These are phyloP conservation scores for Gliomastix tumulicola DNA, from an alignment of 2,329 filamentous ascomycete genomes.

Conservation along the genomic window DNA sequence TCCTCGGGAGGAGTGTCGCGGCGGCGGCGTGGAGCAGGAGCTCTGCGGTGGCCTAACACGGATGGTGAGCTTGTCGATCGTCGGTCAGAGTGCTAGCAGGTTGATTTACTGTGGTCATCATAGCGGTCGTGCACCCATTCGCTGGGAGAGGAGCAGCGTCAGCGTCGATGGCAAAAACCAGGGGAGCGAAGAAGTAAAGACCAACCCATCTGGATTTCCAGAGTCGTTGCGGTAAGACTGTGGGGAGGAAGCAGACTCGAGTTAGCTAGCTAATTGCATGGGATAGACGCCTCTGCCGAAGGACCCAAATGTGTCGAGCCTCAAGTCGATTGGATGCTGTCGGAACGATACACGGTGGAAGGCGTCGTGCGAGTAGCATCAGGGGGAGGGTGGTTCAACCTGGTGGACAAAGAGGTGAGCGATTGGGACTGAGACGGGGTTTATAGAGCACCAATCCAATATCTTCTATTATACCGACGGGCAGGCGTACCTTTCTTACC, in stretches of 20 bases:
- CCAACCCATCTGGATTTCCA: conserved; percentile 65
- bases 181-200: conserved; percentile 8
- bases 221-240: conserved; percentile 57
- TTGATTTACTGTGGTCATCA: conserved; percentile 58
- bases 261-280: conserved; percentile 28
- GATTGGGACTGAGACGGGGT: too few relatives aligned
- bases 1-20: conserved; percentile 31
- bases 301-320: conserved; percentile 18
- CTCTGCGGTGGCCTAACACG: conserved; percentile 27
- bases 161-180: too few relatives aligned
- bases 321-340: too few relatives aligned
- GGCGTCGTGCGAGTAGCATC: conserved; percentile 5
- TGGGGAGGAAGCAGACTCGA: conserved; percentile 28
- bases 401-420: too few relatives aligned
- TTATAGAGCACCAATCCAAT: too few relatives aligned
- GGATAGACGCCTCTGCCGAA: conserved; percentile 17
- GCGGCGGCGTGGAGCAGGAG: conserved; percentile 31
- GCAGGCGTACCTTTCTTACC: conserved; percentile 71
- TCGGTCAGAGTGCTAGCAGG: conserved; percentile 3
- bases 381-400: conserved; percentile 26
- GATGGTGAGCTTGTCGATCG: too few relatives aligned
- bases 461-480: too few relatives aligned
- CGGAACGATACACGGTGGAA: conserved; percentile 12
- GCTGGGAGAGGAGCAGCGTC: too few relatives aligned
- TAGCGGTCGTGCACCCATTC: conserved; percentile 95